These are phyloP conservation scores for Talaromyces sp. DNA, from an alignment of 2,329 filamentous ascomycete species.

Conservation along the genomic window DNA sequence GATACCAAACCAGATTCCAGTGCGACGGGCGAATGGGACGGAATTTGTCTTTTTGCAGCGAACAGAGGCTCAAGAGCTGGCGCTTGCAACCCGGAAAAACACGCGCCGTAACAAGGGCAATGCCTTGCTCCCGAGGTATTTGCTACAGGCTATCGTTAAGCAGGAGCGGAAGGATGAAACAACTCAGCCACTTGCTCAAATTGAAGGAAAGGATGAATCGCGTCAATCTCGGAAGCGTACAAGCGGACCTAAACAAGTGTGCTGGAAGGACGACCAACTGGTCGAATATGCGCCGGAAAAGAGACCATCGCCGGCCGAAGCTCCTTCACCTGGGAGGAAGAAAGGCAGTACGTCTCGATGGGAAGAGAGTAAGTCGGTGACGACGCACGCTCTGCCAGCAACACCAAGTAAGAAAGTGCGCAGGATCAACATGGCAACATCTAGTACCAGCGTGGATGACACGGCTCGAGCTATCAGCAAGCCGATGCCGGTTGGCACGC, in stretches of 20 bases:
- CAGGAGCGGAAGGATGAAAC: constrained; percentile 18
- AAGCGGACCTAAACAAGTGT: constrained; percentile 31
- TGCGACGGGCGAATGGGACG: constrained; percentile 43
- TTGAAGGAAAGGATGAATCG: neutral
- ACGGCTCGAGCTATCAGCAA: constrained; percentile 2
- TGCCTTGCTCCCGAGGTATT: constrained; percentile 33
- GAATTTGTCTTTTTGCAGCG: constrained; percentile 45
- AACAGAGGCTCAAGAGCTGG: constrained; percentile 41
- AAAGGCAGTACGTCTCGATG: constrained; percentile 19
- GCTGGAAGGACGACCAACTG: constrained; percentile 37
- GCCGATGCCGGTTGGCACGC: constrained; percentile 22
- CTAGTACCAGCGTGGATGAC: neutral
- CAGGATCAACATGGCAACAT: constrained; percentile 12
- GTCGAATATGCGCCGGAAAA: constrained; percentile 28
- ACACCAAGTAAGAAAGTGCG: constrained; percentile 19
- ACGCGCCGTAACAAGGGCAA: constrained; percentile 42
- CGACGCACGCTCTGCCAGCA: constrained; percentile 11
- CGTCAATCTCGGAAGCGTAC: constrained; percentile 13
- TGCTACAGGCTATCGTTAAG: constrained; percentile 27
- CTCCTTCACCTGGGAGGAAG: constrained; percentile 20
- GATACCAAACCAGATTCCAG: constrained; percentile 38
- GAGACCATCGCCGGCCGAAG: neutral
- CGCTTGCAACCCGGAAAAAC: constrained; percentile 41
- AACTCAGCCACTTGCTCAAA: neutral
- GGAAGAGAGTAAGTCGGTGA: neutral